Evolutionary conservation across 306 rosid genomes (phyloP).

Genomic region (Cajanus cajan): DNA sequence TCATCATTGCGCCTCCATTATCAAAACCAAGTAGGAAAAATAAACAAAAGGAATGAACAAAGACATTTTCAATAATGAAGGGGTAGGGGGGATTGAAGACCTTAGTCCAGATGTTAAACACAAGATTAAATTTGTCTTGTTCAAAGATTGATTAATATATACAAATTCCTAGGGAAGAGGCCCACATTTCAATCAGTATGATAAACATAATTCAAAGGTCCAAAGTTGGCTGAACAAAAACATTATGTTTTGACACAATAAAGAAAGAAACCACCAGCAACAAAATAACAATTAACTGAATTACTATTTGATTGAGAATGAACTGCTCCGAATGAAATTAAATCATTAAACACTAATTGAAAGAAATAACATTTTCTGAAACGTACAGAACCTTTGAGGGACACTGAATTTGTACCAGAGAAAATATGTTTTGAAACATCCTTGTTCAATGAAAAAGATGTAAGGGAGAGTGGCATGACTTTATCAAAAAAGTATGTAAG

Average conservation of each 20-base stretch:
- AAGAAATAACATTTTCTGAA: conserved; percentile 17
- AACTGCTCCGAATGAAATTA: neutral
- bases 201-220: neutral
- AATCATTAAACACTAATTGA: neutral
- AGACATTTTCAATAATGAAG: neutral
- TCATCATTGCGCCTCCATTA: neutral
- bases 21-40: neutral
- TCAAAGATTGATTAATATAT: conserved; percentile 6
- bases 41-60: neutral
- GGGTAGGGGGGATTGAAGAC: neutral
- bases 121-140: neutral
- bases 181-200: neutral
- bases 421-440: neutral
- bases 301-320: neutral
- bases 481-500: conserved; percentile 6
- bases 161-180: neutral
- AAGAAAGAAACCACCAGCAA: conserved; percentile 12
- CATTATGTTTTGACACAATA: neutral
- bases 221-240: neutral
- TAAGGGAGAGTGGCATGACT: neutral
- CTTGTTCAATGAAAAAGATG: conserved; percentile 11
- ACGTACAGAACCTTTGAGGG: neutral
- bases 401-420: conserved; percentile 6
- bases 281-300: neutral
- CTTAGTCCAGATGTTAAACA: neutral